Conservation (phyloP, 768 basidiomycete genomes). For the Sporobolomyces pararoseus region DNA sequence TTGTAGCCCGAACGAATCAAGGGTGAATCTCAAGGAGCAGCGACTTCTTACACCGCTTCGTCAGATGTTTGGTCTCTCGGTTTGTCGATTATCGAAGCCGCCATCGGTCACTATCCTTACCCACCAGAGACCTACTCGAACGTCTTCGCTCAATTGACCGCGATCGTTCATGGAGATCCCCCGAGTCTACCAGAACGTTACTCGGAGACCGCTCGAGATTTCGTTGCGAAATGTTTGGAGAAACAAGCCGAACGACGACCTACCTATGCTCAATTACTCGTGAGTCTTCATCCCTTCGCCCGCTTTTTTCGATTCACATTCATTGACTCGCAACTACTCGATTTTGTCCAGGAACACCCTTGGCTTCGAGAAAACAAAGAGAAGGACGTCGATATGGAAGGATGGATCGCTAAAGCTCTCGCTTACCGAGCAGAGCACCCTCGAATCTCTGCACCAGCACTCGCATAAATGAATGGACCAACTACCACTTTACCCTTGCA, state of each 20-base stretch:
- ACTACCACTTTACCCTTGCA: background rate
- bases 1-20: conserved; percentile 87
- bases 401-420: conserved; percentile 62
- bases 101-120: conserved; percentile 82
- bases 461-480: background rate
- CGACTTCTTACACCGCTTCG: conserved; percentile 88
- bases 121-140: conserved; percentile 96
- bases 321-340: background rate
- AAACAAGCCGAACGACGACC: conserved; percentile 76
- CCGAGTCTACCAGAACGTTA: conserved; percentile 75
- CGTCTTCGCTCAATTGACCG: conserved; percentile 93
- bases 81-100: conserved; percentile 87
- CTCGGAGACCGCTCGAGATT: conserved; percentile 69
- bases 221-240: conserved; percentile 72
- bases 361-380: conserved; percentile 64
- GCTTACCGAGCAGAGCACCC: conserved; percentile 37
- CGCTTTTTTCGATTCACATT: background rate
- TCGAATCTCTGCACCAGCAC: conserved; percentile 21
- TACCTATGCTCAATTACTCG: conserved; percentile 76
- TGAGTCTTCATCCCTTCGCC: conserved; percentile 47
- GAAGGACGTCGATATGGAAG: conserved; percentile 73
- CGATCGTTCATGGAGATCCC: conserved; percentile 91
- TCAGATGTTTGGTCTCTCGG: conserved; percentile 98
- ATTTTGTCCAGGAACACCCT: conserved; percentile 75
- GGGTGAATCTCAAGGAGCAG: conserved; percentile 80